A percentile compares a stretch with the other conserved stretches of the same genome.
These are phyloP conservation scores for Corchorus capsularis DNA, from an alignment of 345 rosid genomes.

Conservation along the genomic window DNA sequence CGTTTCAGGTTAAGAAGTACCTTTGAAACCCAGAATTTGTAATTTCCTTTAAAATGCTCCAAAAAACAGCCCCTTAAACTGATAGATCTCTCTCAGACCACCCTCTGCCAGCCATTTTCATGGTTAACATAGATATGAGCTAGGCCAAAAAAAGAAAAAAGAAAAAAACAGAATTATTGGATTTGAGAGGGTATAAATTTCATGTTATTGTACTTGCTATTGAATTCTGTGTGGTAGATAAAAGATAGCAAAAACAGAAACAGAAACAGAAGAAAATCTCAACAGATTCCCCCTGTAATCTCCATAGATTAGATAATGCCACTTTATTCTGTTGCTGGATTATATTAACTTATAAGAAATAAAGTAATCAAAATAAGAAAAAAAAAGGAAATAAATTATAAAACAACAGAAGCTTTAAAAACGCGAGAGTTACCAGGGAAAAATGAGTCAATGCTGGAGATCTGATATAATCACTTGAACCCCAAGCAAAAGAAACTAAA, in stretches of 20 bases:
- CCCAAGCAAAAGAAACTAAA: constrained; percentile 16
- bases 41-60: neutral
- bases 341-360: constrained; percentile 12
- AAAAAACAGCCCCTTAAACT: constrained; percentile 9
- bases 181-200: neutral
- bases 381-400: neutral
- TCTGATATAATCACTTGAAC: constrained; percentile 38
- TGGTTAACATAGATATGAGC: neutral
- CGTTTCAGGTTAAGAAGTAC: constrained; percentile 19
- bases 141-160: neutral
- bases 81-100: constrained; percentile 24
- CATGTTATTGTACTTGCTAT: neutral
- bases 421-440: constrained; percentile 33
- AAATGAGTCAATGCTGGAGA: constrained; percentile 59
- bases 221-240: constrained; percentile 9
- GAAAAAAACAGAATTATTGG: neutral
- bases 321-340: constrained; percentile 37
- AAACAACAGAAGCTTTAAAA: neutral
- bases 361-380: neutral
- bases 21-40: constrained; percentile 11
- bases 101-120: neutral
- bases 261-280: constrained; percentile 34
- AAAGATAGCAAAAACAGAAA: constrained; percentile 18
- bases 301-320: constrained; percentile 42
- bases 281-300: constrained; percentile 32